Conservation (phyloP, 768 basidiomycete species). For the Tephrocybe sp. region DNA sequence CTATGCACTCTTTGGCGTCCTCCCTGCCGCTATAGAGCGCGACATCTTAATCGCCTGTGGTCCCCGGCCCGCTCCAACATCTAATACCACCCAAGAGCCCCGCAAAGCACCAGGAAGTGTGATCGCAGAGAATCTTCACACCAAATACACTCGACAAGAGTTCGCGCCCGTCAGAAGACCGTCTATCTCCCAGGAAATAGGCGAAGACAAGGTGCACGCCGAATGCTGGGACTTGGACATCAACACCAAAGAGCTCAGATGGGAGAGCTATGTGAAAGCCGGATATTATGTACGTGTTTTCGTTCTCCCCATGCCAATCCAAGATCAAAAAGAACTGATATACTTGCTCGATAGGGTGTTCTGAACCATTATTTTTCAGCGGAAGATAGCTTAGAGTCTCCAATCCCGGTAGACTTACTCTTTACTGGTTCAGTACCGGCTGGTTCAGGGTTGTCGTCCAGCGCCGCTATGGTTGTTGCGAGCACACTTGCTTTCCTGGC, state of each 20-base stretch:
- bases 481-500: constrained; percentile 81
- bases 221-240: constrained; percentile 77
- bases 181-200: constrained; percentile 20
- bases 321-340: neutral
- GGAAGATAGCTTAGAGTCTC: constrained; percentile 24
- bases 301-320: no score
- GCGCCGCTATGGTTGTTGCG: constrained; percentile 89
- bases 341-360: constrained; percentile 59
- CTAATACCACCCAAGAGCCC: constrained; percentile 19
- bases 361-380: constrained; percentile 56
- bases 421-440: constrained; percentile 84
- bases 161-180: constrained; percentile 53
- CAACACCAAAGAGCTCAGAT: constrained; percentile 64
- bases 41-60: constrained; percentile 82
- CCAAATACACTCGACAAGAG: constrained; percentile 55
- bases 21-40: constrained; percentile 82
- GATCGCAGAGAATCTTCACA: constrained; percentile 59
- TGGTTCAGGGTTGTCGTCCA: constrained; percentile 85
- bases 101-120: constrained; percentile 51
- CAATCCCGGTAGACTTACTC: constrained; percentile 68
- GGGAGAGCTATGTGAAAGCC: constrained; percentile 90
- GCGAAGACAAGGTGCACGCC: constrained; percentile 38
- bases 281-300: constrained; percentile 67
- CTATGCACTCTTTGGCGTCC: constrained; percentile 80
- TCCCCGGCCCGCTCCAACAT: constrained; percentile 32